Conservation (phyloP, 805 yeast species). For the Ogataea trehaloabstinens region DNA sequence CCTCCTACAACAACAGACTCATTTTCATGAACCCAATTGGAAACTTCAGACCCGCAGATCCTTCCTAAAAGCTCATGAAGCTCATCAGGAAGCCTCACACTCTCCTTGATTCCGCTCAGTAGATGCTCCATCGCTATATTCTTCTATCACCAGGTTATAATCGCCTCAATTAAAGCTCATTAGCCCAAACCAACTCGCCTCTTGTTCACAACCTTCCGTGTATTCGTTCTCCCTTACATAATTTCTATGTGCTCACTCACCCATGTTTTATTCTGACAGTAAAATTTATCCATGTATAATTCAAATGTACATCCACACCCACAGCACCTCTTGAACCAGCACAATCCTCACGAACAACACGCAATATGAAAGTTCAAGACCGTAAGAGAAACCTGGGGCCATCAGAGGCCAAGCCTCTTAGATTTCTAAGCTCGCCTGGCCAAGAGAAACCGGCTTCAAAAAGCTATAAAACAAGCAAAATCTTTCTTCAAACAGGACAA, state of each 20-base stretch:
- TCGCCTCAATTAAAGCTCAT: too few species aligned
- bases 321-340: too few species aligned
- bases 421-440: slow-evolving; percentile 29
- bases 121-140: not conserved
- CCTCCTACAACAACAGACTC: slow-evolving; percentile 15
- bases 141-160: too few species aligned
- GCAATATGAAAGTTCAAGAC: slow-evolving; percentile 53
- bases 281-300: too few species aligned
- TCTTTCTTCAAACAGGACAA: slow-evolving; percentile 63
- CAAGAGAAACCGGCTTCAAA: slow-evolving; percentile 1
- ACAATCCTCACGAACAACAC: too few species aligned
- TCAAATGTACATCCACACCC: too few species aligned
- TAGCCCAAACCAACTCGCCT: too few species aligned
- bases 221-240: too few species aligned
- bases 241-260: too few species aligned
- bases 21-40: slow-evolving; percentile 29
- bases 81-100: not conserved
- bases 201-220: too few species aligned
- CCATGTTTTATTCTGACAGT: too few species aligned
- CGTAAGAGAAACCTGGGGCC: slow-evolving; percentile 91
- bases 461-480: slow-evolving; percentile 10
- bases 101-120: not conserved
- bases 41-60: slow-evolving; percentile 62
- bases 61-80: not conserved
- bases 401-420: slow-evolving; percentile 54